phyloP scores from a whole-genome alignment of 306 rosid species.

The Fragaria vesca region DNA sequence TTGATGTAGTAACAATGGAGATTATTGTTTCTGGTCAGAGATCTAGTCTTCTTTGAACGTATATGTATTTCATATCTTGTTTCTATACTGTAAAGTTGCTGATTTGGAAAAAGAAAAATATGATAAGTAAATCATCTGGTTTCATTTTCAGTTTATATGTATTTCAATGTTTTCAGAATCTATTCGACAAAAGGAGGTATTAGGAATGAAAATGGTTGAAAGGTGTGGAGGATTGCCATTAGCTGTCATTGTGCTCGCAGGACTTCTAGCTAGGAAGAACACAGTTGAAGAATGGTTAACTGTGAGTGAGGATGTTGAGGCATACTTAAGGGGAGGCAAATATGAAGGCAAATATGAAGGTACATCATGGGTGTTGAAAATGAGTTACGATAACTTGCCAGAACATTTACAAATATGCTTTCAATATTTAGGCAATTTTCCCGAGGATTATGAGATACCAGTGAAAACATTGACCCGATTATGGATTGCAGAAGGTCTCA shows the following conservation, averaged over 20 bases:
- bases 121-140: neutral
- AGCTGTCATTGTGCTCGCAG: conserved; percentile 21
- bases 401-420: conserved; percentile 17
- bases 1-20: neutral
- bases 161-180: conserved; percentile 26
- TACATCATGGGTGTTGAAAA: neutral
- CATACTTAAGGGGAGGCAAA: neutral
- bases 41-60: neutral
- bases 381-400: conserved; percentile 27
- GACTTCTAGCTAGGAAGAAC: neutral
- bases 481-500: conserved; percentile 30
- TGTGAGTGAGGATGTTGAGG: neutral
- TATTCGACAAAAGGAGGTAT: conserved; percentile 24
- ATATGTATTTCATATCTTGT: too few relatives aligned
- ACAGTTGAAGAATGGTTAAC: neutral
- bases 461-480: neutral
- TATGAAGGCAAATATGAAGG: neutral
- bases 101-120: neutral
- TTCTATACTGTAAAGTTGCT: neutral
- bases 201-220: neutral
- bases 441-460: conserved; percentile 12
- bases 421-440: conserved; percentile 17
- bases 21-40: too few relatives aligned
- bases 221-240: conserved; percentile 11
- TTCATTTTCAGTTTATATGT: neutral